phyloP scores from a whole-genome alignment of 106 monocot genomes.

The Apostasia shenzhenica region DNA sequence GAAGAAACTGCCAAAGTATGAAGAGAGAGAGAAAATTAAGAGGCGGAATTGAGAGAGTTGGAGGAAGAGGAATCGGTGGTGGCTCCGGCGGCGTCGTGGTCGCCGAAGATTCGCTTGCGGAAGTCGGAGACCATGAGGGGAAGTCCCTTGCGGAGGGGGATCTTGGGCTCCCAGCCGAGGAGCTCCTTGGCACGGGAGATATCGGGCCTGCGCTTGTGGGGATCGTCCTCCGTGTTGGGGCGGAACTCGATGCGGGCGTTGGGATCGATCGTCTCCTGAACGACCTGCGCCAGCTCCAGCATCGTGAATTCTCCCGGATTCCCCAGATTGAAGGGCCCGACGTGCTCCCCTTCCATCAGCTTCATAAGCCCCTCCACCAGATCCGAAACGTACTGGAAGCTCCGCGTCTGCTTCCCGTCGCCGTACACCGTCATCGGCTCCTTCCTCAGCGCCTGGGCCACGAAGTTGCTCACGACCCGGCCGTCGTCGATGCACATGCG shows the following conservation, averaged over 20 bases:
- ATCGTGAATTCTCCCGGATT: constrained; percentile 99
- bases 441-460: constrained; percentile 89
- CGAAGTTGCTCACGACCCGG: constrained; percentile 89
- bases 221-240: constrained; percentile 75
- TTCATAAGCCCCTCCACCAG: constrained; percentile 72
- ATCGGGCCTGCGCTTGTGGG: constrained; percentile 85
- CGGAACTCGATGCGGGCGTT: constrained; percentile 67
- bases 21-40: too few relatives aligned
- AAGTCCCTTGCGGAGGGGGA: constrained; percentile 57
- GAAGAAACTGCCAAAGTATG: too few relatives aligned
- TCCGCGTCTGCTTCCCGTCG: constrained; percentile 83
- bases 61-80: neutral
- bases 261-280: constrained; percentile 77
- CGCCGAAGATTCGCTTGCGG: constrained; percentile 64
- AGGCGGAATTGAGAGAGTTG: too few relatives aligned
- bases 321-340: constrained; percentile 93
- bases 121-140: constrained; percentile 86
- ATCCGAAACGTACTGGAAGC: constrained; percentile 92
- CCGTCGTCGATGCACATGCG: constrained; percentile 97
- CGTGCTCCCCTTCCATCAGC: constrained; percentile 84
- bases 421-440: constrained; percentile 86
- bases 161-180: constrained; percentile 75
- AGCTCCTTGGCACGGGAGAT: constrained; percentile 67
- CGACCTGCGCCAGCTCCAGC: constrained; percentile 87
- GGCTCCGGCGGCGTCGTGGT: constrained; percentile 15